Base-by-base conservation (phyloP, 176 grass and related monocot species). In the Themeda triandra region DNA sequence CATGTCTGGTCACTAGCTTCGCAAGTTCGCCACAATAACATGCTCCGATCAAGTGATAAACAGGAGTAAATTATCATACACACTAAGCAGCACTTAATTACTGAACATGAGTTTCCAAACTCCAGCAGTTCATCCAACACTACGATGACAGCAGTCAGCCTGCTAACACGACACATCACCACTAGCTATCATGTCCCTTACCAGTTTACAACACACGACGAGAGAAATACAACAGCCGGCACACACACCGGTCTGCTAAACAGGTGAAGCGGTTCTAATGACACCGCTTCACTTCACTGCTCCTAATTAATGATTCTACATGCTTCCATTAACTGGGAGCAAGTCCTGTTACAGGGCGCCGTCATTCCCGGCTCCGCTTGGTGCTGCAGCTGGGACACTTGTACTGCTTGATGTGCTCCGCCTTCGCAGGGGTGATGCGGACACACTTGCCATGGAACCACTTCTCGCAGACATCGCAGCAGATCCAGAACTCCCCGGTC, bases 401-500 rank as follows among this genome's bases (percentile, higher is more conserved):
- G 54, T 94, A 97, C 28, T 97, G 92, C 87, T 97, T 97, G 83
- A 97, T 90, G 80, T 92, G 92, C 80, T 92, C 92, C 3, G 94
- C 94, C 79, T 87, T 91, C 10, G 94, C 94, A 4, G 94, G 92
- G 42, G 94, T 97, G 60, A 97, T 92, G 51, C 81, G 85, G 35
- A 97, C 94, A 8, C 94, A 97, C 77, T 97, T 92, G 14, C 94
- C 94, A 7, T 97, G 94, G 85, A 94, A 97, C 92, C 94, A 97
- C 83, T 90, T 89, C 83, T 97, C 89, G 2, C 94, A 97, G 6
- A 92, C 19, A 5, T 97, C 94, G 5, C 94, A 97, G 33, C 90
- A 97, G 40, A 97, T 97, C 94, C 94, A 97, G 83, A 97, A 94
- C 62, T 94, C 87, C 1, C 89, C 92, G 6, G 54, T 86, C 3